phyloP scores from a whole-genome alignment of 768 basidiomycete genomes.

The Roridomyces roridus region DNA sequence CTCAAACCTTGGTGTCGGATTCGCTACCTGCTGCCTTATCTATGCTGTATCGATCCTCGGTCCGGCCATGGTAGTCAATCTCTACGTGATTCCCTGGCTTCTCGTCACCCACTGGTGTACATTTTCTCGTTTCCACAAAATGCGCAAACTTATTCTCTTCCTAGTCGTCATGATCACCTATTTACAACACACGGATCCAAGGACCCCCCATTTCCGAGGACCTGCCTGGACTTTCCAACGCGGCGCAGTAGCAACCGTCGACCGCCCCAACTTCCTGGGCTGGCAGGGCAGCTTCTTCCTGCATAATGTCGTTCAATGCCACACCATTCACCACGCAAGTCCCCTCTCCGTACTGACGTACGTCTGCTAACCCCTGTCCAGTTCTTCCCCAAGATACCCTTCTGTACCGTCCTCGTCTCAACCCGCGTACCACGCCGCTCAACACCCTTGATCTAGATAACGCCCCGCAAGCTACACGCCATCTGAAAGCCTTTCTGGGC shows the following conservation, averaged over 20 bases:
- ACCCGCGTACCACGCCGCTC: not conserved
- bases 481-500: conserved; percentile 35
- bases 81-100: conserved; percentile 62
- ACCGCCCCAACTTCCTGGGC: conserved; percentile 43
- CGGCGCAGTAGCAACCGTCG: conserved; percentile 55
- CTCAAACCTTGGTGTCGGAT: too few species aligned
- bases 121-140: conserved; percentile 21
- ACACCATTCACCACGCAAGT: conserved; percentile 65
- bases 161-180: conserved; percentile 62
- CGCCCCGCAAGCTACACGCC: conserved; percentile 33
- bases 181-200: conserved; percentile 67
- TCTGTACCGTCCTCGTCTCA: conserved; percentile 34
- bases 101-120: conserved; percentile 60
- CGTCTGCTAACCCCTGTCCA: conserved; percentile 34
- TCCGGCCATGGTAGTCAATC: conserved; percentile 47
- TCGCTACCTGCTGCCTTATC: conserved; percentile 50
- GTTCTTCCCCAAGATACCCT: conserved; percentile 69
- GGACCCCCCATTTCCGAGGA: conserved; percentile 53
- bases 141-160: not conserved
- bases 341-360: not conserved
- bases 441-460: conserved; percentile 18
- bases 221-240: conserved; percentile 52
- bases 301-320: conserved; percentile 63
- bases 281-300: conserved; percentile 57
- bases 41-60: conserved; percentile 47